Evolutionary conservation across 2,329 filamentous ascomycete genomes (phyloP).

Genomic region (Cytospora paraplurivora): DNA sequence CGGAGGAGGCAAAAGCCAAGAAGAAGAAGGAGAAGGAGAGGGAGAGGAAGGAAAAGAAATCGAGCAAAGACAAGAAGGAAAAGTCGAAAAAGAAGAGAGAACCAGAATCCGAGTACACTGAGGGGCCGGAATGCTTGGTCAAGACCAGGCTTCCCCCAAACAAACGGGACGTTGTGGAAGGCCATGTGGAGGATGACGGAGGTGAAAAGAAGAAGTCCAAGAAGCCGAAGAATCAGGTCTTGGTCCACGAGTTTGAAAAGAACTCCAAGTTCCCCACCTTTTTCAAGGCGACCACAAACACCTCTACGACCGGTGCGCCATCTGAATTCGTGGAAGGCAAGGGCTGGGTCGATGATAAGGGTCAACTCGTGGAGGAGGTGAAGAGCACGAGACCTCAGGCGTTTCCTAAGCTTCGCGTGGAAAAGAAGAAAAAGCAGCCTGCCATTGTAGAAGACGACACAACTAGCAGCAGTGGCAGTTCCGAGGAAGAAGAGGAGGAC

Average conservation of each 20-base stretch:
- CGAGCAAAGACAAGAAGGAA: constrained; percentile 44
- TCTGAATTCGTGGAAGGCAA: constrained; percentile 71
- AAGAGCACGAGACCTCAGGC: constrained; percentile 42
- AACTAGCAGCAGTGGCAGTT: constrained; percentile 33
- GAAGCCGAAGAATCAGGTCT: constrained; percentile 61
- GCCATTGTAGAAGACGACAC: constrained; percentile 34
- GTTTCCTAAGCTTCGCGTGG: constrained; percentile 32
- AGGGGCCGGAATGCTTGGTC: constrained; percentile 79
- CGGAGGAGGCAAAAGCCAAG: constrained; percentile 51
- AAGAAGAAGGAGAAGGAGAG: constrained; percentile 49
- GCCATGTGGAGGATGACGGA: constrained; percentile 43
- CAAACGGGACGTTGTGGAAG: constrained; percentile 32
- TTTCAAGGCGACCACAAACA: constrained; percentile 58
- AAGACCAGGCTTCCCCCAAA: constrained; percentile 70
- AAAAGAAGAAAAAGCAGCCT: constrained; percentile 23
- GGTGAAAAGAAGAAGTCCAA: constrained; percentile 59
- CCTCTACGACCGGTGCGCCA: constrained; percentile 51
- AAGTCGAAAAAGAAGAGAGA: constrained; percentile 56
- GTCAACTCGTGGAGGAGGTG: constrained; percentile 70
- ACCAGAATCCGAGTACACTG: constrained; percentile 76
- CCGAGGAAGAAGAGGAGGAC: constrained; percentile 29
- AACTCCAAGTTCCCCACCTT: constrained; percentile 82
- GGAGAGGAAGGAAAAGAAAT: constrained; percentile 43
- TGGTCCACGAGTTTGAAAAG: constrained; percentile 89
- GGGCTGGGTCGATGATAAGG: constrained; percentile 83